Evolutionary conservation across 768 basidiomycete genomes (phyloP).

Genomic region (Pleurotus pulmonarius): DNA sequence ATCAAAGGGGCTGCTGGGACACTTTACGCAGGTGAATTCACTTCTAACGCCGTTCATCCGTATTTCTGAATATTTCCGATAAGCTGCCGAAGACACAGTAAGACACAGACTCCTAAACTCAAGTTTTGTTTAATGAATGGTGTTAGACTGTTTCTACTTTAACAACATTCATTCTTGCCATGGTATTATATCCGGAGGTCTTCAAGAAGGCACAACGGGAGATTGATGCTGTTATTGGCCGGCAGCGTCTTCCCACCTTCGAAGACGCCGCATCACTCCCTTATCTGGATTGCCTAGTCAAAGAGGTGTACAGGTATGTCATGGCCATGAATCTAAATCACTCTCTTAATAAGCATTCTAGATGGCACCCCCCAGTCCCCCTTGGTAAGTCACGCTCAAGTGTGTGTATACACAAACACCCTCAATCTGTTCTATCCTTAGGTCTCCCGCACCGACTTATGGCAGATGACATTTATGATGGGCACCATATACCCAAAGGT

Average conservation of each 20-base stretch:
- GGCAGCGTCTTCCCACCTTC: constrained; percentile 42
- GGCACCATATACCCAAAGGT: constrained; percentile 42
- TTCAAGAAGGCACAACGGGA: constrained; percentile 47
- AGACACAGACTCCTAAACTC: constrained; percentile 9
- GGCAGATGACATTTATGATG: constrained; percentile 47
- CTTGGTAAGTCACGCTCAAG: constrained; percentile 20
- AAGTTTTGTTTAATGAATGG: neutral
- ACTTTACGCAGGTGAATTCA: constrained; percentile 40
- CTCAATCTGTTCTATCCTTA: neutral
- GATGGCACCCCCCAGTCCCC: constrained; percentile 47
- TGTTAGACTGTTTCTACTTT: constrained; percentile 47
- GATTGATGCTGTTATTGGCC: constrained; percentile 44
- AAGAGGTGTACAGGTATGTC: constrained; percentile 43
- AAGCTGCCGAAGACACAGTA: constrained; percentile 40
- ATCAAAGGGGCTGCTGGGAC: constrained; percentile 57
- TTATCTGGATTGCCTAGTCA: constrained; percentile 44
- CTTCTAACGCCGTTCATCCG: neutral
- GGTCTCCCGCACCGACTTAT: constrained; percentile 49
- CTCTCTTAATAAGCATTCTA: constrained; percentile 15
- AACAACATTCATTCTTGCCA: constrained; percentile 48
- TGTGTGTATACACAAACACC: neutral
- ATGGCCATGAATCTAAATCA: neutral
- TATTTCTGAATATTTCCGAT: neutral
- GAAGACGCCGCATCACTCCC: constrained; percentile 40
- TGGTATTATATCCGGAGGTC: constrained; percentile 49